Evolutionary conservation across 345 rosid species (phyloP), one percentile per base, ranked within the genome.

Genomic region (Passiflora organensis): DNA sequence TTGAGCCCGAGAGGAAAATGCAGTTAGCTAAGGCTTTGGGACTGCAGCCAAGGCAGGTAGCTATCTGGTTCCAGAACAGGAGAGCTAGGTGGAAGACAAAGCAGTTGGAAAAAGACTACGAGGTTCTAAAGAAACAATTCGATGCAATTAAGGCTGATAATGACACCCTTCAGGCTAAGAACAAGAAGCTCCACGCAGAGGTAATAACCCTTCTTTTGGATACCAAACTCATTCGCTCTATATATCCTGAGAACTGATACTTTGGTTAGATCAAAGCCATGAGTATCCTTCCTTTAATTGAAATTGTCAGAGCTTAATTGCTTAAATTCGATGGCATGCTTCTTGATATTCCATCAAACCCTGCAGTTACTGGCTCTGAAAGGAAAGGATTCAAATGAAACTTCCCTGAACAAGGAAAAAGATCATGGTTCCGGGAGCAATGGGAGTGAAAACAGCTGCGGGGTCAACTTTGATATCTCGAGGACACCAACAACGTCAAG

Each of bases 361-460:
- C 24, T 61, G 55, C 84, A 87, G 95, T 65, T 87, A 38, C 32
- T 72, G 70, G 70, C 72, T 53, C 57, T 87, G 66, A 87, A 72
- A 61, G 70, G 59, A 28, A 79, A 73, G 68, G 91, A 78, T 44
- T 64, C 78, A 59, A 75, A 70, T 32, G 86, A 73, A 53, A n/a
- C 21, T n/a, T 56, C 59, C 62, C 71, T 57, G 2, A 82, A 78
- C 76, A 80, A 77, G 74, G 91, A 86, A 65, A 69, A 69, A 16
- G 65, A 57, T 51, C 78, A 84, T 34, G 80, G 68, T 60, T 84
- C 91, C 37, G 76, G 89, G 89, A 87, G 85, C 83, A 80, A 82
- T 63, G 95, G 73, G 32, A 84, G 87, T 47, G 81, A 77, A 5
- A 83, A 70, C 73, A 73, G 74, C 56, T 77, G 76, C 34, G 95